Conservation (phyloP, 2,329 filamentous ascomycete genomes). For the Achaetomium macrosporum region DNA sequence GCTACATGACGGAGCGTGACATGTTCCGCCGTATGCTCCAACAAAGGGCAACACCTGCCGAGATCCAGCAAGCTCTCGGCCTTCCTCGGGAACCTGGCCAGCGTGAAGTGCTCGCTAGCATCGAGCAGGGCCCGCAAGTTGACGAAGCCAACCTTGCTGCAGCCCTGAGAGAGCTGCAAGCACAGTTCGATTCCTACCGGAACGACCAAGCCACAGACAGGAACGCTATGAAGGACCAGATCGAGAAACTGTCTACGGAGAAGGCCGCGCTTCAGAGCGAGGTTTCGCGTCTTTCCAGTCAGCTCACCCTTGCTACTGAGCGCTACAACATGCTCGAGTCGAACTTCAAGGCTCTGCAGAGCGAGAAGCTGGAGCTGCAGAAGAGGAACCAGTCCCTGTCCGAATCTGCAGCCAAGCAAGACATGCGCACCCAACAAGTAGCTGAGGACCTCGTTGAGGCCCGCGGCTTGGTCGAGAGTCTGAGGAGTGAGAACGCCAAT, state of each 20-base stretch:
- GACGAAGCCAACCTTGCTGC: conserved; percentile 66
- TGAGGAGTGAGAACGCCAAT: conserved; percentile 86
- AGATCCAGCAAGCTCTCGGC: conserved; percentile 64
- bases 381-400: conserved; percentile 72
- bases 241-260: conserved; percentile 73
- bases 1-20: conserved; percentile 90
- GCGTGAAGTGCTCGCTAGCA: conserved; percentile 51
- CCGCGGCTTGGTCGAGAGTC: conserved; percentile 72
- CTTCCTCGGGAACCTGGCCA: conserved; percentile 58
- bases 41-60: conserved; percentile 55
- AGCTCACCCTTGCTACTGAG: conserved; percentile 74
- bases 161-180: conserved; percentile 79
- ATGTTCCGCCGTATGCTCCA: conserved; percentile 95
- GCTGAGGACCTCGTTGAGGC: conserved; percentile 90
- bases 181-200: conserved; percentile 83
- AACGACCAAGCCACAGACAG: conserved; percentile 79
- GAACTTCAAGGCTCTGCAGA: conserved; percentile 78
- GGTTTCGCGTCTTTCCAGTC: conserved; percentile 71
- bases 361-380: conserved; percentile 79
- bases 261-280: conserved; percentile 79
- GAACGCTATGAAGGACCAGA: conserved; percentile 75
- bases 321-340: conserved; percentile 84
- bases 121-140: conserved; percentile 51
- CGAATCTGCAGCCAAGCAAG: conserved; percentile 82
- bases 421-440: conserved; percentile 82